Evolutionary conservation across 1,139 yeast genomes (phyloP), one percentile per base, ranked within the genome.

Genomic region (Geotrichum carabidarum): DNA sequence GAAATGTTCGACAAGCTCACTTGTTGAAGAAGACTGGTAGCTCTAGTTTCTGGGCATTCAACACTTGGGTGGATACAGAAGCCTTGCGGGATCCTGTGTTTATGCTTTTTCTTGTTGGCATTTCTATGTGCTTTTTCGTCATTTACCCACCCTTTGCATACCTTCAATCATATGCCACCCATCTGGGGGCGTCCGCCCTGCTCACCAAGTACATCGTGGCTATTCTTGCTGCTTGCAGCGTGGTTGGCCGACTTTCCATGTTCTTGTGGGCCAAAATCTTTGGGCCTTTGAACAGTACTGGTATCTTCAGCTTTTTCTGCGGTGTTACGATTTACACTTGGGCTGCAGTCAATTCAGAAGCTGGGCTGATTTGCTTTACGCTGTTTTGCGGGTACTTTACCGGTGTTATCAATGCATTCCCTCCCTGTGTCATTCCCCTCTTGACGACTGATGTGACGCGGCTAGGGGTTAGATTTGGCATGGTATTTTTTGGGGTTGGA

Each of bases 391-490:
- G 86, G 0, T 73, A 78, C 57, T 73, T 75, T 59, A 69, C 77
- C 4, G 78, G 80, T 4, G 70, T 77, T 1, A 66, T 75, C 5
- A 70, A 77, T 32, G 70, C 79, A 6, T 59, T 78, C 44, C 74
- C 77, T 0, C 78, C 80, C 0, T 70, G 74, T 0, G 65, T 71
- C 37, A 61, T 74, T 17, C 66, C 72, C 1, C 83, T 80, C 60
- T 78, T 84, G 36, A 80, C 84, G 5, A 77, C 78, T 17, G 78
- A 76, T 56, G 55, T 69, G 51, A 56, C 63, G 14, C 51, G 60
- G 9, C 58, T 68, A 1, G 72, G 72, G 0, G 65, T 80, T 56
- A 76, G 86, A 30, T 80, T 82, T 63, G 84, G 89, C 0, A 76
- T 83, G 71, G 78, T 80, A 60, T 80, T 82, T 61, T 72, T 81